Percentiles rank a stretch among this genome's conserved stretches.
Conservation (phyloP, 176 grass and related monocot genomes). For the Musa beccarii region DNA sequence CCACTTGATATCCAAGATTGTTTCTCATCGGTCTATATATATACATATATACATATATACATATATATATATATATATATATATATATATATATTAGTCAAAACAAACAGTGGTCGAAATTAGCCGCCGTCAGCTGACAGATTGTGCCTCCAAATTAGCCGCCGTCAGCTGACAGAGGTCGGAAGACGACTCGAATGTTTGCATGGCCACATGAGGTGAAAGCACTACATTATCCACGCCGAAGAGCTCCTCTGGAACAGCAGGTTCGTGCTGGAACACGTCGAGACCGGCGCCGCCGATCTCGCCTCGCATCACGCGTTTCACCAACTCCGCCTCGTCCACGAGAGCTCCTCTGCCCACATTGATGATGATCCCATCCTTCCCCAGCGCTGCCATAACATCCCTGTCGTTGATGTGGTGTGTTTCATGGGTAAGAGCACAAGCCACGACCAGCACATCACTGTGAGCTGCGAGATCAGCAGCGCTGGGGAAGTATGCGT, state of each 20-base stretch:
- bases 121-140: background rate
- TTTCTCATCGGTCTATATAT: too few relatives aligned
- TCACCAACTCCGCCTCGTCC: background rate
- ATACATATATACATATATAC: too few relatives aligned
- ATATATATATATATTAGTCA: too few relatives aligned
- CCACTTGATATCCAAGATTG: too few relatives aligned
- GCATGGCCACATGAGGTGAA: background rate
- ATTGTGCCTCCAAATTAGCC: constrained; percentile 6
- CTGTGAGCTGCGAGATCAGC: background rate
- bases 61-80: too few relatives aligned
- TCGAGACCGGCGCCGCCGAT: background rate
- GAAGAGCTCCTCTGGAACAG: background rate
- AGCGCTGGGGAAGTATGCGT: background rate
- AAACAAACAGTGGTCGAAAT: background rate
- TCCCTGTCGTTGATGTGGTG: background rate
- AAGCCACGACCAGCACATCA: background rate
- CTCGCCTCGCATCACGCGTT: background rate
- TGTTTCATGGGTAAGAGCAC: background rate
- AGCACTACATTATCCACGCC: background rate
- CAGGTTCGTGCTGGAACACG: background rate
- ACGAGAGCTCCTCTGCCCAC: background rate
- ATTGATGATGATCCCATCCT: background rate
- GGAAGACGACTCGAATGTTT: background rate
- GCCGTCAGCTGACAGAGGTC: background rate
- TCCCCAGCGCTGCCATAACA: background rate